Evolutionary conservation across 208 protist genomes (phyloP).

Genomic region (Strigomonas culicis): DNA sequence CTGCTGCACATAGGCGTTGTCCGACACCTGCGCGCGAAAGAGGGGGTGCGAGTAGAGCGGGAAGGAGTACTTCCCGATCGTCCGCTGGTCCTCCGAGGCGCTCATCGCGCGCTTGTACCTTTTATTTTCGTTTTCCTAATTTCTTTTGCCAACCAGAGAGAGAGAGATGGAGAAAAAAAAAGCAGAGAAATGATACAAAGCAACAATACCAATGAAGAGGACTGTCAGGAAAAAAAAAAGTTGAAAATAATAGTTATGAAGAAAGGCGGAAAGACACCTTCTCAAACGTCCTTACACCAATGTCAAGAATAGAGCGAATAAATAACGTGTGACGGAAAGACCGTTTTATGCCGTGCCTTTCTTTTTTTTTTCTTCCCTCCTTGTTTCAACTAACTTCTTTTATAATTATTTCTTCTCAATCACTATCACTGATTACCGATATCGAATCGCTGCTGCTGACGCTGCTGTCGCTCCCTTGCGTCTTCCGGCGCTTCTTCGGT

Average conservation of each 20-base stretch:
- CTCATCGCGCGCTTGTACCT: not conserved
- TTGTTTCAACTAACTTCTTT: not conserved
- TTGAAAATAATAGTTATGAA: no score
- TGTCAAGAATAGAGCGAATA: no score
- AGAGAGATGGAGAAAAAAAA: slow-evolving; percentile 9
- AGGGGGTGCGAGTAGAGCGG: slow-evolving; percentile 68
- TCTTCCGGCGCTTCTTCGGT: slow-evolving; percentile 1
- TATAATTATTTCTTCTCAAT: slow-evolving; percentile 5
- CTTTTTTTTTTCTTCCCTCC: not conserved
- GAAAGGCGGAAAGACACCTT: no score
- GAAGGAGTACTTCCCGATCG: slow-evolving; percentile 47
- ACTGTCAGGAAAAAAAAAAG: not conserved
- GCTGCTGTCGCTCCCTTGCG: slow-evolving; percentile 9
- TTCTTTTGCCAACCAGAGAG: not conserved
- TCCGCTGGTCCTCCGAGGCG: slow-evolving; percentile 21
- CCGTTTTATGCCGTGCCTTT: not conserved
- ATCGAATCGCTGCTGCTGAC: not conserved
- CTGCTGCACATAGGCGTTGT: slow-evolving; percentile 24
- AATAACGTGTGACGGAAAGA: no score
- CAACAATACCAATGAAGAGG: not conserved
- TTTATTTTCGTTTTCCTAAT: not conserved
- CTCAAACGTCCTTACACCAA: no score
- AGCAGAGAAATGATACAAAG: not conserved
- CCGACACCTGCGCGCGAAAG: slow-evolving; percentile 27
- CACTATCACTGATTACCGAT: no score